These are phyloP conservation scores for Baudoinia panamericana DNA, from an alignment of 495 filamentous ascomycete genomes.

Conservation along the genomic window DNA sequence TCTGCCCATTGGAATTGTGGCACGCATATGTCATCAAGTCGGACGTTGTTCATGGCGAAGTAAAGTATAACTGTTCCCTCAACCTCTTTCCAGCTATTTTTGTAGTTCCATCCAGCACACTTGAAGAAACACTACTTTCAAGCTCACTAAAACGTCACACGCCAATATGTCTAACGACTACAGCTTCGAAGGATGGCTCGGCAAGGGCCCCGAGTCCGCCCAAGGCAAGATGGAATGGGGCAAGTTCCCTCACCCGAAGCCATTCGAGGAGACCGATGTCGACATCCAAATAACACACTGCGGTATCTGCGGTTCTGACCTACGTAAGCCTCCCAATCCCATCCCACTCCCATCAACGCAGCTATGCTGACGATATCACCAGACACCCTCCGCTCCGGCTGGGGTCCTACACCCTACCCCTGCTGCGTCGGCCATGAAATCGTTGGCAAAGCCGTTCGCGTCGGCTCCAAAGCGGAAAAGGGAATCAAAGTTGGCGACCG, in stretches of 20 bases:
- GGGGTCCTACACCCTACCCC: conserved; percentile 53
- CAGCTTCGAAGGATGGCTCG: conserved; percentile 74
- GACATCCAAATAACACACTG: conserved; percentile 71
- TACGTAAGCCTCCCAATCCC: too few relatives aligned
- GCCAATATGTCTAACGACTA: conserved; percentile 12
- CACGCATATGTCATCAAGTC: too few relatives aligned
- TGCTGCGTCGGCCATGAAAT: conserved; percentile 70
- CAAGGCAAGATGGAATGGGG: conserved; percentile 59
- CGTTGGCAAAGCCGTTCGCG: conserved; percentile 57
- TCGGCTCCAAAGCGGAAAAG: conserved; percentile 49
- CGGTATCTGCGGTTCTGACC: conserved; percentile 70
- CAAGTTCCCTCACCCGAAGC: conserved; percentile 45
- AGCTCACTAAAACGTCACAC: background rate
- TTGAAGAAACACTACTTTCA: background rate
- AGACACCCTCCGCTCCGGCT: conserved; percentile 64
- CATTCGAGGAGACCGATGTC: conserved; percentile 64
- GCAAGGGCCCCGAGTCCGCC: conserved; percentile 42
- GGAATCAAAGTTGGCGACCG: conserved; percentile 63
- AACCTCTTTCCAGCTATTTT: too few relatives aligned
- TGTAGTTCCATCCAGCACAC: too few relatives aligned
- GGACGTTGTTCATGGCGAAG: too few relatives aligned
- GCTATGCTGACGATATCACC: too few relatives aligned
- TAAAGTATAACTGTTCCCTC: too few relatives aligned
- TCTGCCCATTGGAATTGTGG: too few relatives aligned
- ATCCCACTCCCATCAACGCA: too few relatives aligned